phyloP scores from a whole-genome alignment of 2,329 filamentous ascomycete genomes.

The Penicillium brevicompactum region DNA sequence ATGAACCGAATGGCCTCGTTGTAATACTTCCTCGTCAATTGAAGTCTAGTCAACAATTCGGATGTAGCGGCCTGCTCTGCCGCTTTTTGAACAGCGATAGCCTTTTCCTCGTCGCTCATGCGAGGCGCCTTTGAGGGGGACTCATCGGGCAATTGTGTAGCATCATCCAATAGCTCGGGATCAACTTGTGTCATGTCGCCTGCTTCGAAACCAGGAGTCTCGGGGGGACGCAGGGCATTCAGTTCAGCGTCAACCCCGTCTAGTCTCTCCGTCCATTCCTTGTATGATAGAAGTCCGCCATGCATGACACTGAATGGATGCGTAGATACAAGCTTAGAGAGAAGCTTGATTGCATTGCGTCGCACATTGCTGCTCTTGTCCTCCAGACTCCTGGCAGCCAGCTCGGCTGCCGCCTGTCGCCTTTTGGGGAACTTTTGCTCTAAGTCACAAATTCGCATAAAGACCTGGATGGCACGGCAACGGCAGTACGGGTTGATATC shows the following conservation, averaged over 20 bases:
- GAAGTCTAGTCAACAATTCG: constrained; percentile 83
- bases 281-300: constrained; percentile 78
- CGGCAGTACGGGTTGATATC: constrained; percentile 97
- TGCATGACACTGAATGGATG: constrained; percentile 94
- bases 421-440: constrained; percentile 95
- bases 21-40: constrained; percentile 87
- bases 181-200: constrained; percentile 72
- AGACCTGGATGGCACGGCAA: constrained; percentile 89
- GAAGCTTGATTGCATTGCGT: constrained; percentile 89
- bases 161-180: constrained; percentile 79
- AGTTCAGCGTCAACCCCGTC: constrained; percentile 83
- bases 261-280: constrained; percentile 81
- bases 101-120: constrained; percentile 79
- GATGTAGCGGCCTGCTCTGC: constrained; percentile 86
- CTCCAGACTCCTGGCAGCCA: constrained; percentile 85
- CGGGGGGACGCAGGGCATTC: constrained; percentile 74
- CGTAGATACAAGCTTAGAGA: constrained; percentile 85
- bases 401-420: constrained; percentile 80
- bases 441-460: constrained; percentile 87
- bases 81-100: constrained; percentile 73
- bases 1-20: constrained; percentile 93
- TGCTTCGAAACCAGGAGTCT: constrained; percentile 71
- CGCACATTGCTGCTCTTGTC: constrained; percentile 98
- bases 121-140: constrained; percentile 66
- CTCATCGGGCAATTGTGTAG: constrained; percentile 71